Evolutionary conservation across 495 filamentous ascomycete species (phyloP), one percentile per base, ranked within the genome.

Genomic region (Daldinia vernicosa): DNA sequence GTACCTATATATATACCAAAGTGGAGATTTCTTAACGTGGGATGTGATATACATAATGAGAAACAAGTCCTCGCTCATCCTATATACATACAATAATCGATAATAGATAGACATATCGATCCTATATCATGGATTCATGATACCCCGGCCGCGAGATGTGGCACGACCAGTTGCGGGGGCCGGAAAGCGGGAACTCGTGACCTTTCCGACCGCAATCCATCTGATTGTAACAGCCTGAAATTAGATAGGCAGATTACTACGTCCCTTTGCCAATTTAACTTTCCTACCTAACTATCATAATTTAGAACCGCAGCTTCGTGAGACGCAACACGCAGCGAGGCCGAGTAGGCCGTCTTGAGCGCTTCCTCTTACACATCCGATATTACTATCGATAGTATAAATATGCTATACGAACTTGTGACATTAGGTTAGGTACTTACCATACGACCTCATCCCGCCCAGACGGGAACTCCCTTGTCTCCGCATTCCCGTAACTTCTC

Each of bases 391-490:
- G 43, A 47, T 39, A 39, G 37, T 39, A n/a, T 39, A 39, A 39
- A 39, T 15, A 39, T 14, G 8, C 17, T 45, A 45, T 45, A 45
- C 40, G 40, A 45, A 45, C n/a, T 45, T 8, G 17, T 45, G 17
- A 45, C 17, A n/a, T n/a, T n/a, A n/a, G n/a, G n/a, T n/a, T n/a
- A n/a, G n/a, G 43, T 47, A 14, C 19, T 24, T 7, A 14, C 26
- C 30, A 1, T 22, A 59, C 35, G 33, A 24, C 56, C 8, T 24
- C 47, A 30, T 15, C 52, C 28, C 45, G 12, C 59, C 57, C 52
- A 54, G 55, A 60, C 69, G 69, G 64, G 64, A 67, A 28, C 47
- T 59, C 60, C 69, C 63, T 45, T 37, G 50, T 64, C 54, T 50
- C 52, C 51, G 27, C 27, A 17, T 30, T 5, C 26, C 43, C 4